phyloP scores from a whole-genome alignment of 2,329 filamentous ascomycete genomes.

The Chrysoporthe cubensis region DNA sequence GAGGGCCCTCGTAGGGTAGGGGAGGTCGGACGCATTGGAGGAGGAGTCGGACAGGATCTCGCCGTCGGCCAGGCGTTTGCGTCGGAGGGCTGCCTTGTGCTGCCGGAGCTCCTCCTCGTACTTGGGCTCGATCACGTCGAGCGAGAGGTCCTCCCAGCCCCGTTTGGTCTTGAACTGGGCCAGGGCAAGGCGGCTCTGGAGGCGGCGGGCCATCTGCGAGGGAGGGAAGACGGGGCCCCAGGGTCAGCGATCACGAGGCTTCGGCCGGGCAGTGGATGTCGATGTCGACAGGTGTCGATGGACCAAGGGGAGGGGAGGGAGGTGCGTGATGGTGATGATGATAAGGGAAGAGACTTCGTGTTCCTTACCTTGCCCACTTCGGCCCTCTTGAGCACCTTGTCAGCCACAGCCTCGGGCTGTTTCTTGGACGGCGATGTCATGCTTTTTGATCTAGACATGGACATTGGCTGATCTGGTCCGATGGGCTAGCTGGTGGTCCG shows the following conservation, averaged over 20 bases:
- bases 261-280: constrained; percentile 10
- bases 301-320: not conserved
- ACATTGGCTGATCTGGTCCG: constrained; percentile 14
- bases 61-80: constrained; percentile 69
- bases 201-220: constrained; percentile 82
- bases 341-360: not conserved
- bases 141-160: constrained; percentile 88
- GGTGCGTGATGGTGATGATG: no score
- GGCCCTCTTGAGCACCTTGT: constrained; percentile 72
- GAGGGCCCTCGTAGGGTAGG: constrained; percentile 68
- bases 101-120: constrained; percentile 71
- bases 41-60: constrained; percentile 87
- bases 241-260: constrained; percentile 27
- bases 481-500: constrained; percentile 11
- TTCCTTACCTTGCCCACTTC: constrained; percentile 74
- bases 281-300: constrained; percentile 1
- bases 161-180: constrained; percentile 98
- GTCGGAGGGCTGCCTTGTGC: constrained; percentile 46
- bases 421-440: constrained; percentile 68
- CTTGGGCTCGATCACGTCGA: constrained; percentile 84
- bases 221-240: constrained; percentile 15
- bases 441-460: constrained; percentile 38
- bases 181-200: constrained; percentile 92
- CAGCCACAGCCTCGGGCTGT: constrained; percentile 66
- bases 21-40: constrained; percentile 78